phyloP scores from a whole-genome alignment of 306 rosid species.

The Medicago lupulina region DNA sequence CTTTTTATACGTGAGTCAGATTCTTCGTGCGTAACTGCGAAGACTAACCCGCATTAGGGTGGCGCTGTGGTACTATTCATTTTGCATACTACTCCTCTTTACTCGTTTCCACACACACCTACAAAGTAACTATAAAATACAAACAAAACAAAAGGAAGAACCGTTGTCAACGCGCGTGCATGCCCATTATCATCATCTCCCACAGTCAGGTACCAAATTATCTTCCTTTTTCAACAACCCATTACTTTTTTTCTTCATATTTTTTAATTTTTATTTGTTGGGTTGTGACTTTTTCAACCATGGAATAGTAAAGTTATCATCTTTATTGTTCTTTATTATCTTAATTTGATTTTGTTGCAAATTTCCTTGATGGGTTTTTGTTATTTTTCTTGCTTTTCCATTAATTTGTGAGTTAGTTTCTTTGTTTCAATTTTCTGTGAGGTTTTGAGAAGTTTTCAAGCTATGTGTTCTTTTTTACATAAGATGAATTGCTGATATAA shows the following conservation, averaged over 20 bases:
- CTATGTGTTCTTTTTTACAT: neutral
- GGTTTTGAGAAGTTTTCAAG: neutral
- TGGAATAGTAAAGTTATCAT: conserved; percentile 35
- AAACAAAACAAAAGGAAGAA: neutral
- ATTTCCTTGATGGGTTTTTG: conserved; percentile 21
- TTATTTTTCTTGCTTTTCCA: neutral
- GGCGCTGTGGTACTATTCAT: neutral
- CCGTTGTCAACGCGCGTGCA: conserved; percentile 35
- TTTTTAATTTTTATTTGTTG: conserved; percentile 4
- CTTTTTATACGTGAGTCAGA: no score
- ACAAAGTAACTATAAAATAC: no score
- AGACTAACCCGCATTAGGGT: neutral
- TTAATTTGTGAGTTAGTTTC: conserved; percentile 26
- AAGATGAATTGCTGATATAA: neutral
- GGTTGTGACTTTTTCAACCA: conserved; percentile 22
- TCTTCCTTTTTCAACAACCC: conserved; percentile 31
- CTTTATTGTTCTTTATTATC: conserved; percentile 21
- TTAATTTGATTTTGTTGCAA: neutral
- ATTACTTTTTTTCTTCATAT: neutral
- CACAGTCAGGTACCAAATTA: conserved; percentile 12
- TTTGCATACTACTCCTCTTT: neutral
- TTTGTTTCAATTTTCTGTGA: conserved; percentile 7
- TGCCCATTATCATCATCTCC: conserved; percentile 18
- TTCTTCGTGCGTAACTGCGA: no score
- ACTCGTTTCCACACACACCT: neutral